A percentile compares a stretch with the other conserved stretches of the same genome.
Conservation (phyloP, 768 basidiomycete species). For the Termitomyces sp. region DNA sequence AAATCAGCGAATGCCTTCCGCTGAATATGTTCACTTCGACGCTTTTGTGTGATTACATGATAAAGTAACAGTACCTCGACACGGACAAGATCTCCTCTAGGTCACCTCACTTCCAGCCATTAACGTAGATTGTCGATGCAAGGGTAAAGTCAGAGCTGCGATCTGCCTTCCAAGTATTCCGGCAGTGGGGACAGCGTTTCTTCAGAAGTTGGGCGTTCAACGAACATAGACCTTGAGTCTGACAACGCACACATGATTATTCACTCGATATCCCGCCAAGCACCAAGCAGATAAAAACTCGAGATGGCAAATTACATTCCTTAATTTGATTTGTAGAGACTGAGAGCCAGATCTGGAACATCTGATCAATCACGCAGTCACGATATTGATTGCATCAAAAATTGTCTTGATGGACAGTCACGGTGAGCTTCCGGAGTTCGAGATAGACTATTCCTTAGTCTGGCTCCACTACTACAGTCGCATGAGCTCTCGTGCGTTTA, state of each 20-base stretch:
- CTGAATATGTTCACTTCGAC: neutral
- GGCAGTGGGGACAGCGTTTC: neutral
- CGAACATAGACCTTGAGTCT: too few relatives aligned
- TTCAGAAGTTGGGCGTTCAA: neutral
- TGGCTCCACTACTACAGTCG: too few relatives aligned
- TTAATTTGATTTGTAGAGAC: too few relatives aligned
- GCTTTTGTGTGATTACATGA: neutral
- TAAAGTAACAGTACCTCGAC: too few relatives aligned
- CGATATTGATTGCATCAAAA: too few relatives aligned
- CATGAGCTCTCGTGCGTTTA: constrained; percentile 7
- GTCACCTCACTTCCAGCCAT: neutral
- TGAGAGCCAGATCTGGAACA: too few relatives aligned
- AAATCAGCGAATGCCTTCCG: neutral
- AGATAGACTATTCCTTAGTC: too few relatives aligned
- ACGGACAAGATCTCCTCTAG: neutral
- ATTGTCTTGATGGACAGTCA: too few relatives aligned
- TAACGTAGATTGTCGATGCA: neutral
- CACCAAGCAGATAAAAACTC: neutral
- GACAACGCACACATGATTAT: neutral
- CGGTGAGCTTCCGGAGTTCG: too few relatives aligned
- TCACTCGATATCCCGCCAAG: neutral
- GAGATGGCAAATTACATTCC: neutral
- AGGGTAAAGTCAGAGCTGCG: neutral
- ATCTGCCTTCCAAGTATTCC: neutral
- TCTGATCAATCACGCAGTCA: too few relatives aligned